Conservation (phyloP, 257 asterid species). For the Handroanthus guayacan region DNA sequence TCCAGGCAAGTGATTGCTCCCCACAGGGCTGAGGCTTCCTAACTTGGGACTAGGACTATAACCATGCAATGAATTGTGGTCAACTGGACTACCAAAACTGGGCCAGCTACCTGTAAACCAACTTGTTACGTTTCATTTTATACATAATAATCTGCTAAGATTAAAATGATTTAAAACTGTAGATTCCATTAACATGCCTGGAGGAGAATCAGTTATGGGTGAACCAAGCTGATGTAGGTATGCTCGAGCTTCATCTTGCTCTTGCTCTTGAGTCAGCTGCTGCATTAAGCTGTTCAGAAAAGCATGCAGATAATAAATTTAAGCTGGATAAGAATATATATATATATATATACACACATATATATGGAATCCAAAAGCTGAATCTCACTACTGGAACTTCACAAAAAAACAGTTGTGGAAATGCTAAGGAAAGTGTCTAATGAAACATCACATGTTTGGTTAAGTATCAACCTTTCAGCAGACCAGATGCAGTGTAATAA, state of each 20-base stretch:
- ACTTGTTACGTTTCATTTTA: slow-evolving; percentile 24
- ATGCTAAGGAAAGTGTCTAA: background rate
- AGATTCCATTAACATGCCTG: slow-evolving; percentile 55
- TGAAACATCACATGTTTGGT: background rate
- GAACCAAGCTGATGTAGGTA: slow-evolving; percentile 79
- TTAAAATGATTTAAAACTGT: background rate
- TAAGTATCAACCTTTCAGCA: background rate
- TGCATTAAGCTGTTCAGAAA: slow-evolving; percentile 67
- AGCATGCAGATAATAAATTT: background rate
- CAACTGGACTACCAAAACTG: slow-evolving; percentile 82
- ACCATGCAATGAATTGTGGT: slow-evolving; percentile 64
- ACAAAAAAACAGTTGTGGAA: background rate
- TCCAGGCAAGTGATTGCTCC: slow-evolving; percentile 67
- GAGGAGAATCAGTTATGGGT: slow-evolving; percentile 81
- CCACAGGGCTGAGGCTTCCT: slow-evolving; percentile 71
- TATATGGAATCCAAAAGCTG: background rate
- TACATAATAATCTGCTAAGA: slow-evolving; percentile 17
- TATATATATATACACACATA: too few relatives aligned
- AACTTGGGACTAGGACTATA: slow-evolving; percentile 61
- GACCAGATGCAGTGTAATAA: background rate
- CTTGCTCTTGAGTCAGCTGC: slow-evolving; percentile 82
- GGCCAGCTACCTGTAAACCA: slow-evolving; percentile 80
- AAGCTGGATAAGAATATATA: background rate
- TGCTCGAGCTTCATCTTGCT: slow-evolving; percentile 69
- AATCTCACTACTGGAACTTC: background rate